Evolutionary conservation across 2,329 filamentous ascomycete genomes (phyloP), one percentile per base, ranked within the genome.

Genomic region (Fusarium sp.): DNA sequence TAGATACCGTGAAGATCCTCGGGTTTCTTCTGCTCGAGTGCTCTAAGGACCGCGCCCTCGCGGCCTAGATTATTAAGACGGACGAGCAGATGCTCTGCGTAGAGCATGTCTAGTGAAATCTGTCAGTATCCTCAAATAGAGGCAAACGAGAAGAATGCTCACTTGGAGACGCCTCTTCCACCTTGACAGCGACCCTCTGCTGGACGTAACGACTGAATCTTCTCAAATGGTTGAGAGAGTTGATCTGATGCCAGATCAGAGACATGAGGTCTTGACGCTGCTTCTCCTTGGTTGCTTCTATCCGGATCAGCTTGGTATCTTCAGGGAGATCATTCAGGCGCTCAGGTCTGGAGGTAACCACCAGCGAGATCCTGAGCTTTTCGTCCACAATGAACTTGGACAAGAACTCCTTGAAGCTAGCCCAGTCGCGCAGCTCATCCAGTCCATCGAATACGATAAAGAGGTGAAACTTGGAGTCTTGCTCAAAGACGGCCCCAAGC

Each of bases 21-120:
- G 5, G 83, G 76, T 2, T 79, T 47, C 0, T 74, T 63, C 20
- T 78, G 74, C 0, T 78, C 69, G 0, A 84, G 61, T 2, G 76
- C 66, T n/a, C 80, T 75, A 2, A 83, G 71, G 1, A 82, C 78
- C 0, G 80, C 79, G 6, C 79, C 77, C 59, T 84, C 81, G 0
- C 82, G 79, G 1, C 80, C 79, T 1, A 84, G 71, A 9, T 74
- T 67, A 9, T 81, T 76, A 5, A 84, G 68, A 0, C 80, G 71
- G 8, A 69, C 47, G 0, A 85, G 74, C 29, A 83, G 75, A n/a
- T 84, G 81, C 27, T 84, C 79, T 0, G 80, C 79, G 35, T 84
- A 84, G 1, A 84, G 75, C 73, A 84, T 79, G 25, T 80, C 81
- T 82, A 1, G 4, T 6, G 6, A 2, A 36, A 13, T 18, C 5